Evolutionary conservation across 2,329 filamentous ascomycete genomes (phyloP), one percentile per base, ranked within the genome.

Genomic region (Pseudogymnoascus sp.): DNA sequence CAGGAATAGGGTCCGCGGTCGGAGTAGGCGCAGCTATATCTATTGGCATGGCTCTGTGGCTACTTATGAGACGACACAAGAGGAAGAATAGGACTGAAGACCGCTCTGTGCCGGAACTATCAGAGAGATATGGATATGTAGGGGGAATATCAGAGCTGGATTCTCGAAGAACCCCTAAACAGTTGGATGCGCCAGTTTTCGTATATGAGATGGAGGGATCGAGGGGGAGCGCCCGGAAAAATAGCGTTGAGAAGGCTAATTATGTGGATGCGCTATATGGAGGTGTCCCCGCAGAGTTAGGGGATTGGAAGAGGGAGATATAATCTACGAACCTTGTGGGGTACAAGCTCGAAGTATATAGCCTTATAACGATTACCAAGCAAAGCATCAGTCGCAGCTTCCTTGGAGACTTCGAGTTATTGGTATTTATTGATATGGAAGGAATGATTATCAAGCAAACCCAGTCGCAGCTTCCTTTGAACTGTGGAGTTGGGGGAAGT

Each of bases 1-100:
- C 60, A 19, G 60, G 63, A 7, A 62, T 64, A 25, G 63, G 63
- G 19, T 45, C 41, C 5, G 41, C 19, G 41, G 19, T 23, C 19
- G 41, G 41, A 45, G 19, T 45, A 45, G 16, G 41, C 41, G 41
- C 19, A 21, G 41, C 21, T 45, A 11, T 13, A 23, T 19, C 8
- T 43, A 23, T 45, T 19, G 11, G 19, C 4, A 14, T 45, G 23
- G 16, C 19, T 45, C 19, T 45, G 2, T 45, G 41, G 41, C 10
- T 45, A 45, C 19, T 45, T 45, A 45, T 45, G 41, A 45, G 19
- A 45, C 41, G 41, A 5, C 16, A 19, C 10, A 45, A 14, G 19
- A 45, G 16, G 41, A 45, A 14, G 19, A 13, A 45, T 45, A 21
- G 8, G 41, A 45, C 10, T 14, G 19, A 45, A 21, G 10, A 11